A percentile compares a stretch with the other conserved stretches of the same genome.
Conservation (phyloP, 768 basidiomycete species). For the Amanita pallidorosea region DNA sequence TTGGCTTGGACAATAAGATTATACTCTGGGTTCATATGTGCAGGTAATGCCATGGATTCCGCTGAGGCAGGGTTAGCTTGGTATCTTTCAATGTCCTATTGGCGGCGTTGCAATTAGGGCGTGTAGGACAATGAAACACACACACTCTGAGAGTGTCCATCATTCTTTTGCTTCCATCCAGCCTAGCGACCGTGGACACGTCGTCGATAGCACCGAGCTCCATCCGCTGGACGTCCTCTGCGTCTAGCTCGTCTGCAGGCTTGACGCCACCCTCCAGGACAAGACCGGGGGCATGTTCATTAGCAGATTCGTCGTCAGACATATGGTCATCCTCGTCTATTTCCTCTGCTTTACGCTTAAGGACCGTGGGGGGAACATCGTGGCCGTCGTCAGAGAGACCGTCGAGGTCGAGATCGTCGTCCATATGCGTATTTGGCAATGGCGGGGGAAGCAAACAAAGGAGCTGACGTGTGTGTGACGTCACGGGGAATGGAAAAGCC, state of each 20-base stretch:
- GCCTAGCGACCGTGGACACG: slow-evolving; percentile 79
- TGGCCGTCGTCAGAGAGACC: slow-evolving; percentile 66
- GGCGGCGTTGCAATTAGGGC: neutral
- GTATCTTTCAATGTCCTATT: slow-evolving; percentile 85
- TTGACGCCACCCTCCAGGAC: slow-evolving; percentile 80
- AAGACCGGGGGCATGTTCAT: slow-evolving; percentile 41
- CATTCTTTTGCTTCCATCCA: slow-evolving; percentile 84
- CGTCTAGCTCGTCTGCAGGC: slow-evolving; percentile 94
- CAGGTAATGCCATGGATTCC: slow-evolving; percentile 67
- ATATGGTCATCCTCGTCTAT: slow-evolving; percentile 41
- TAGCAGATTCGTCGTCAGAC: slow-evolving; percentile 42
- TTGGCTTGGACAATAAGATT: slow-evolving; percentile 94
- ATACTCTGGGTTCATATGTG: slow-evolving; percentile 92
- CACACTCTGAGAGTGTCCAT: slow-evolving; percentile 71
- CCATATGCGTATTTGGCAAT: slow-evolving; percentile 16
- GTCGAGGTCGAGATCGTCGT: slow-evolving; percentile 90
- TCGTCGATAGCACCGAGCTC: slow-evolving; percentile 79
- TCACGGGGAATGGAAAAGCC: slow-evolving; percentile 5
- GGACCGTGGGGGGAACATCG: slow-evolving; percentile 18
- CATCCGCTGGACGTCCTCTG: slow-evolving; percentile 91
- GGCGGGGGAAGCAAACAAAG: neutral
- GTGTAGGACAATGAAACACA: neutral
- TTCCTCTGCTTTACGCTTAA: slow-evolving; percentile 55
- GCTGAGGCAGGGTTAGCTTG: slow-evolving; percentile 68
- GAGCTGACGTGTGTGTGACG: slow-evolving; percentile 4